A percentile compares a stretch with the other conserved stretches of the same genome.
phyloP scores from a whole-genome alignment of 2,329 filamentous ascomycete genomes.

The Nigrospora oryzae region DNA sequence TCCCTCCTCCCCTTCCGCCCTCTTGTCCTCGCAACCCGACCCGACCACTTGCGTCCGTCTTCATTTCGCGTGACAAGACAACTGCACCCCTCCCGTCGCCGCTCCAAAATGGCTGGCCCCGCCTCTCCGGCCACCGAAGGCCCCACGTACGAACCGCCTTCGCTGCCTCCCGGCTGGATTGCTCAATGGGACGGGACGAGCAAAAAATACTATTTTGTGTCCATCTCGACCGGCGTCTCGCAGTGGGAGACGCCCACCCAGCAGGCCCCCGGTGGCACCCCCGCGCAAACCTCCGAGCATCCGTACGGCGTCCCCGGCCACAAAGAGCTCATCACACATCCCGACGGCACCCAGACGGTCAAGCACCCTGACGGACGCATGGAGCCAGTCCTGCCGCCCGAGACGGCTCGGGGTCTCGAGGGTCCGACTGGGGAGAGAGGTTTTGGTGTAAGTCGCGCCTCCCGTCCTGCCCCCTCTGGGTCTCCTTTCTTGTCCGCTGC shows the following conservation, averaged over 20 bases:
- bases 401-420: constrained; percentile 39
- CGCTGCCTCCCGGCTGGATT: constrained; percentile 58
- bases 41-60: not conserved
- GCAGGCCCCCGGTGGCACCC: constrained; percentile 54
- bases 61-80: not conserved
- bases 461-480: too few species aligned
- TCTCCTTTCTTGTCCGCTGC: too few species aligned
- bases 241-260: constrained; percentile 68
- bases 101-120: constrained; percentile 27
- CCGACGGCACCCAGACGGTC: constrained; percentile 54
- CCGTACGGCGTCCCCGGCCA: constrained; percentile 49
- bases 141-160: constrained; percentile 49
- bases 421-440: constrained; percentile 51
- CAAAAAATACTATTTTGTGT: constrained; percentile 64
- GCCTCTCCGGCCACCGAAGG: constrained; percentile 50
- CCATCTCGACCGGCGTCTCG: constrained; percentile 62
- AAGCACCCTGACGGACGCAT: constrained; percentile 52
- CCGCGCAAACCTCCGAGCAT: constrained; percentile 46
- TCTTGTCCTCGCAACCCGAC: not conserved
- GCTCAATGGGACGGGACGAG: constrained; percentile 59
- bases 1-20: not conserved
- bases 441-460: constrained; percentile 47
- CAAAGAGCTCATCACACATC: constrained; percentile 50
- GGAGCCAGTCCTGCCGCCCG: constrained; percentile 46
- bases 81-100: not conserved